These are phyloP conservation scores for Harringtonia aguacate DNA, from an alignment of 2,329 filamentous ascomycete species.

Conservation along the genomic window DNA sequence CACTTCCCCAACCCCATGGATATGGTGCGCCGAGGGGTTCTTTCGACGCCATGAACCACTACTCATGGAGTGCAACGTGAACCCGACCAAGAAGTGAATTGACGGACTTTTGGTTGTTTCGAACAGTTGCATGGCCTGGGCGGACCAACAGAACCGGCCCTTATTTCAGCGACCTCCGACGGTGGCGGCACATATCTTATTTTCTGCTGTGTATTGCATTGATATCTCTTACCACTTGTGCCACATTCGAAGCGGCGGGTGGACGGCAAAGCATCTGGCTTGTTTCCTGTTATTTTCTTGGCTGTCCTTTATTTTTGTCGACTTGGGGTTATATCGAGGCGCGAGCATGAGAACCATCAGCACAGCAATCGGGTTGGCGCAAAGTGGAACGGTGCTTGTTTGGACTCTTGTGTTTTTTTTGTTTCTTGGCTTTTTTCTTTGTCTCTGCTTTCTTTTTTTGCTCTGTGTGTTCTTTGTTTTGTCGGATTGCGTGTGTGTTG, in stretches of 20 bases:
- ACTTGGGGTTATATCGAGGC: conserved; percentile 3
- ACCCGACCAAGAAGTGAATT: neutral
- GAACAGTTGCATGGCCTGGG: too few species aligned
- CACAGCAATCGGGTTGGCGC: conserved; percentile 15
- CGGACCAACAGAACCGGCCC: too few species aligned
- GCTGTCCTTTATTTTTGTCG: neutral
- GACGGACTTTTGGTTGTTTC: neutral
- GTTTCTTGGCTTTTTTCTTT: neutral
- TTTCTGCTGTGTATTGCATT: conserved; percentile 3
- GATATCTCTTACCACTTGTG: neutral
- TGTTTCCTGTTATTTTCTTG: conserved; percentile 2
- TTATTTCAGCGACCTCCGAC: neutral
- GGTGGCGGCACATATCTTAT: neutral
- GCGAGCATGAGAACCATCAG: conserved; percentile 12
- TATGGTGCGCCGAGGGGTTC: conserved; percentile 32
- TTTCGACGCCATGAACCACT: conserved; percentile 41
- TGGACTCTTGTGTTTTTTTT: conserved; percentile 1
- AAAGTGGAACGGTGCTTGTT: conserved; percentile 11
- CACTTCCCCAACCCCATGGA: conserved; percentile 26
- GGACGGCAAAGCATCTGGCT: neutral
- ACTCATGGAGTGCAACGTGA: conserved; percentile 43
- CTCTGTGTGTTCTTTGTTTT: neutral
- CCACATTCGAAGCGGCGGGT: neutral
- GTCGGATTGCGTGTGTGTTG: neutral
- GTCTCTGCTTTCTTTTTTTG: neutral